Base-by-base conservation (phyloP, 495 filamentous ascomycete species). In the Recurvomyces mirabilis region DNA sequence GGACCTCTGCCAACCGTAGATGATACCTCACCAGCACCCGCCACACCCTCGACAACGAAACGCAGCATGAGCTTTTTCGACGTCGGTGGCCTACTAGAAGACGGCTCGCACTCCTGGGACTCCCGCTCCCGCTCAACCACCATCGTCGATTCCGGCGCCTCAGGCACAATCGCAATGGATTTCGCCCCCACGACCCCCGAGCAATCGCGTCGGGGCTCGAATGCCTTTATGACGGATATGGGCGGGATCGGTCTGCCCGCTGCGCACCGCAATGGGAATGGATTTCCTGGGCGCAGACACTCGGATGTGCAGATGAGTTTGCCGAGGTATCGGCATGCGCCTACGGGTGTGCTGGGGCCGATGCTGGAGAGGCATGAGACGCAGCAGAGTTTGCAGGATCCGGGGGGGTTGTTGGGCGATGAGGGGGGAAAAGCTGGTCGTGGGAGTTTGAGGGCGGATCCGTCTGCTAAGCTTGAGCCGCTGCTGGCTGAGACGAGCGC, bases 131-230 rank as follows among this genome's bases (percentile, higher is more conserved):
- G 37, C 0, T 19, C 22, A 1, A 45, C 52, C 56, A 46, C 55
- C 43, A 14, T 41, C 5, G 32, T 35, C 19, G 24, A 28, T 43
- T 54, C 54, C 26, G 54, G 49, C 19, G 67, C 65, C 48, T 66
- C 60, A 17, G 60, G 59, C 15, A 72, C 46, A 1, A 67, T 44
- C 11, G 38, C 54, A 46, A 64, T 69, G 23, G 63, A 69, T 48
- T 42, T 65, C 61, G 43, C 43, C 5, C 12, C 41, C n/a, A 50
- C 56, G 60, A 5, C 68, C 55, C 49, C 78, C 12, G 3, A 40
- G 23, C 44, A 46, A 21, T 39, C 55, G 4, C 52, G 61, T 24
- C 29, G 54, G 28, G 55, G 59, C 14, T 60, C 57, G 12, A 49
- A 50, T 10, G 43, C 43, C 12, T 47, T 60, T 5, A 41, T 57